These are phyloP conservation scores for Eragrostis tef DNA, from an alignment of 202 grass and related monocot genomes.

Conservation along the genomic window DNA sequence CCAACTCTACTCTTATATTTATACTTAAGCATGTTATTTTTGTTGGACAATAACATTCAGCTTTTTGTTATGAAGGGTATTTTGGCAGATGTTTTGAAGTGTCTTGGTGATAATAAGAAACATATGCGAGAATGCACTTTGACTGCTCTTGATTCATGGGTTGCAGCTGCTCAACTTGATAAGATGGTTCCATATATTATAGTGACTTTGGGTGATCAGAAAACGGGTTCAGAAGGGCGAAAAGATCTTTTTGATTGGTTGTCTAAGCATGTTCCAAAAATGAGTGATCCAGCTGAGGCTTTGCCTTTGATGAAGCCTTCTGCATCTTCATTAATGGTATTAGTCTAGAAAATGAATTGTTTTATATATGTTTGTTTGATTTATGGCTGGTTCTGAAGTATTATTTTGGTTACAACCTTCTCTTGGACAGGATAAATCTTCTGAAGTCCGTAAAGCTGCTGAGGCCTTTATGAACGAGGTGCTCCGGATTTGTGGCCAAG, in stretches of 20 bases:
- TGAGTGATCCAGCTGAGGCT: conserved; percentile 82
- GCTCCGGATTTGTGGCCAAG: conserved; percentile 80
- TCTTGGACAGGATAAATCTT: conserved; percentile 89
- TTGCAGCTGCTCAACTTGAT: conserved; percentile 87
- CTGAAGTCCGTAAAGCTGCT: conserved; percentile 96
- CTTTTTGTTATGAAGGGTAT: conserved; percentile 68
- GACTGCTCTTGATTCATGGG: conserved; percentile 84
- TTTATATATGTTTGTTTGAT: conserved; percentile 23
- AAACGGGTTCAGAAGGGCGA: conserved; percentile 85
- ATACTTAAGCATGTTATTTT: conserved; percentile 38
- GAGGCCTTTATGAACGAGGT: conserved; percentile 93
- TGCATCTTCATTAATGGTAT: conserved; percentile 87
- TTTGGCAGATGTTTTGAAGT: conserved; percentile 89
- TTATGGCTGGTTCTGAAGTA: conserved; percentile 12
- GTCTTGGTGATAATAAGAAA: conserved; percentile 97
- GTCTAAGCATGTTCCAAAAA: conserved; percentile 79
- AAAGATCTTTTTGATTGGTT: conserved; percentile 99
- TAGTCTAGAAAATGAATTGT: conserved; percentile 29
- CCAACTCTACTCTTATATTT: neutral
- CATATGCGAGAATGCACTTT: conserved; percentile 95
- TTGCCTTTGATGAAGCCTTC: conserved; percentile 83
- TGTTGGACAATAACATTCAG: conserved; percentile 18
- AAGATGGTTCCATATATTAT: conserved; percentile 97
- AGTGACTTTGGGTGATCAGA: conserved; percentile 78
- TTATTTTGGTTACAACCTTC: conserved; percentile 37